A percentile compares a stretch with the other conserved stretches of the same genome.
phyloP scores from a whole-genome alignment of 805 yeast species.

The Yarrowia keelungensis region DNA sequence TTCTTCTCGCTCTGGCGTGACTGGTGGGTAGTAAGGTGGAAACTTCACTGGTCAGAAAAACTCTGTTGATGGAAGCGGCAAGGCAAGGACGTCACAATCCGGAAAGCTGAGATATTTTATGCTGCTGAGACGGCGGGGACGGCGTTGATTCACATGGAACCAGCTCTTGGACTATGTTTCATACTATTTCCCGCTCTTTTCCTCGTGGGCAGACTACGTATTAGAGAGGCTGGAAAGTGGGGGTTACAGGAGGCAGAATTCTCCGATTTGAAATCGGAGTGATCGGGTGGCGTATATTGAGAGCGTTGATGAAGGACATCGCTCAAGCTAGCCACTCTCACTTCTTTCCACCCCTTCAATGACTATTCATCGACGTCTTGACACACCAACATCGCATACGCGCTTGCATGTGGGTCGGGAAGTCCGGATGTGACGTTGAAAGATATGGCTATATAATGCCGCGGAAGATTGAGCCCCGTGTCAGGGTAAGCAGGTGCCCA shows the following conservation, averaged over 20 bases:
- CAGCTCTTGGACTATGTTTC: too few species aligned
- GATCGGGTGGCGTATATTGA: background rate
- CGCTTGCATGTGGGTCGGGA: slow-evolving; percentile 22
- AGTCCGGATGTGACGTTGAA: slow-evolving; percentile 21
- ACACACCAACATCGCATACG: slow-evolving; percentile 15
- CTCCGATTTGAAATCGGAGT: slow-evolving; percentile 18
- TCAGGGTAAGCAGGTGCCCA: too few species aligned
- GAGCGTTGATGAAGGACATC: background rate
- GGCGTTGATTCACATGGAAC: background rate
- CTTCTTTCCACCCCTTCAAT: background rate
- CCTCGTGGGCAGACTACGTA: background rate
- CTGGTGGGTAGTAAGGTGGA: slow-evolving; percentile 37
- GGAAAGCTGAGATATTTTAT: slow-evolving; percentile 34
- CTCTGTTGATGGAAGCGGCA: slow-evolving; percentile 36
- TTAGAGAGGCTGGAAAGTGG: background rate
- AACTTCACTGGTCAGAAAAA: slow-evolving; percentile 34
- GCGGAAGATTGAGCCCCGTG: slow-evolving; percentile 3
- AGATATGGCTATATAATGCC: slow-evolving; percentile 12
- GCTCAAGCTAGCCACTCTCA: background rate
- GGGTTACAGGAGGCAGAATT: slow-evolving; percentile 1
- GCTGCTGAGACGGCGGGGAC: background rate
- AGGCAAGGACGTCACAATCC: slow-evolving; percentile 27
- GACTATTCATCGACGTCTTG: too few species aligned
- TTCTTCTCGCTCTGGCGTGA: slow-evolving; percentile 37
- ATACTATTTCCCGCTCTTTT: background rate